A percentile compares a stretch with the other conserved stretches of the same genome.
Conservation (phyloP, 2,329 filamentous ascomycete genomes). For the Diaporthe sp. region DNA sequence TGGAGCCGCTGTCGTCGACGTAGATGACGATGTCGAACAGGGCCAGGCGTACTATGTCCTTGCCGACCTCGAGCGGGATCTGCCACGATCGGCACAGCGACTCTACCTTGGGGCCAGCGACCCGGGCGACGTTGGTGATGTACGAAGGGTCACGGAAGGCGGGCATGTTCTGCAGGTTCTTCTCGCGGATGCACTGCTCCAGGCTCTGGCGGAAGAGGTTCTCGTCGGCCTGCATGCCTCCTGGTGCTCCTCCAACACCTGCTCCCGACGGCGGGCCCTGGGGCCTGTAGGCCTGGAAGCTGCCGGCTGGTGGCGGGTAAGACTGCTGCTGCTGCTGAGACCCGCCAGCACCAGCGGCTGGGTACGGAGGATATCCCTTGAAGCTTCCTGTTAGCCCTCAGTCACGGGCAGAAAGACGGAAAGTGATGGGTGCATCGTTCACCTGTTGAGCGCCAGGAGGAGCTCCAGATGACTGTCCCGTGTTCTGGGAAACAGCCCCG, state of each 20-base stretch:
- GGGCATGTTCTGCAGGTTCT: conserved; percentile 24
- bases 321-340: conserved; percentile 1
- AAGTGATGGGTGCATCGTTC: background rate
- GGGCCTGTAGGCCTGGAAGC: conserved; percentile 14
- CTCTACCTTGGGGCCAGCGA: conserved; percentile 10
- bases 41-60: conserved; percentile 15
- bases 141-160: conserved; percentile 15
- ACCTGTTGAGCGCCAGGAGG: conserved; percentile 1
- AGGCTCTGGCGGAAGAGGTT: conserved; percentile 17
- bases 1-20: conserved; percentile 21
- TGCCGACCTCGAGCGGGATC: conserved; percentile 19
- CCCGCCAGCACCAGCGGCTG: background rate
- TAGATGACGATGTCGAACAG: conserved; percentile 24
- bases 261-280: background rate
- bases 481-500: background rate
- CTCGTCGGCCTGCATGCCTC: conserved; percentile 2
- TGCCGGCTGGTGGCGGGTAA: background rate
- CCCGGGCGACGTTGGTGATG: conserved; percentile 13
- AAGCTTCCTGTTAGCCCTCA: background rate
- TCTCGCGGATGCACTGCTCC: conserved; percentile 24
- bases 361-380: conserved; percentile 10
- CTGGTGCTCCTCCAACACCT: background rate
- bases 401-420: background rate
- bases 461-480: conserved; percentile 8
- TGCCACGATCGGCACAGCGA: conserved; percentile 20